These are phyloP conservation scores for Ceratobasidium papillatum DNA, from an alignment of 1,284 basidiomycete species.

Conservation along the genomic window DNA sequence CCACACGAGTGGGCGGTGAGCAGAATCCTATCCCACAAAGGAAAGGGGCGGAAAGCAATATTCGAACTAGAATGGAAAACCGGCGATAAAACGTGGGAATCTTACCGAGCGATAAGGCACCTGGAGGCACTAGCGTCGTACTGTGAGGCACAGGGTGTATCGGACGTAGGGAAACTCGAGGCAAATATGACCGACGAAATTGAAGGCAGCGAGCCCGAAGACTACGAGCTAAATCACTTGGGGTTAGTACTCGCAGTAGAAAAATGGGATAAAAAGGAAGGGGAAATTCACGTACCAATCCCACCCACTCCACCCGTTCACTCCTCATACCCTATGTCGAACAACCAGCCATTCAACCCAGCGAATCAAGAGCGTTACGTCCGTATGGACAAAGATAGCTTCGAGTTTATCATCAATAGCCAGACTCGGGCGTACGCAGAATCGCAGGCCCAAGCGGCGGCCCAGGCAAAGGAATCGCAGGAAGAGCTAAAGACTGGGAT, in stretches of 20 bases:
- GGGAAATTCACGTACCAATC: neutral
- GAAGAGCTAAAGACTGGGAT: too few species aligned
- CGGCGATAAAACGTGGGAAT: constrained; percentile 24
- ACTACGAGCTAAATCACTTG: neutral
- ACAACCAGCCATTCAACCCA: neutral
- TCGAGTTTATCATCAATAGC: neutral
- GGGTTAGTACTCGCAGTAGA: neutral
- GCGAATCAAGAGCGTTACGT: too few species aligned
- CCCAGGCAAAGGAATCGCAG: too few species aligned
- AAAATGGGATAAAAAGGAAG: neutral
- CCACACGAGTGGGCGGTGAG: constrained; percentile 52
- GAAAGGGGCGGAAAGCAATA: constrained; percentile 39
- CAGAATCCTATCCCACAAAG: constrained; percentile 50
- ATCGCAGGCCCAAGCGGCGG: too few species aligned
- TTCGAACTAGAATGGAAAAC: constrained; percentile 13
- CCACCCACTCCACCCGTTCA: neutral
- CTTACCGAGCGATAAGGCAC: neutral
- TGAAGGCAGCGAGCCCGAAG: neutral
- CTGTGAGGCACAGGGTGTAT: neutral
- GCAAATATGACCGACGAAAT: too few species aligned
- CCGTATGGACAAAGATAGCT: neutral
- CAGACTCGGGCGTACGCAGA: constrained; percentile 18
- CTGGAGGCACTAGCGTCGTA: constrained; percentile 8
- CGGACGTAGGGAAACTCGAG: neutral
- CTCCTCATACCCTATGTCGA: neutral